Evolutionary conservation across 768 basidiomycete species (phyloP), one percentile per base, ranked within the genome.

Genomic region (Agaricus sinodeliciosus): DNA sequence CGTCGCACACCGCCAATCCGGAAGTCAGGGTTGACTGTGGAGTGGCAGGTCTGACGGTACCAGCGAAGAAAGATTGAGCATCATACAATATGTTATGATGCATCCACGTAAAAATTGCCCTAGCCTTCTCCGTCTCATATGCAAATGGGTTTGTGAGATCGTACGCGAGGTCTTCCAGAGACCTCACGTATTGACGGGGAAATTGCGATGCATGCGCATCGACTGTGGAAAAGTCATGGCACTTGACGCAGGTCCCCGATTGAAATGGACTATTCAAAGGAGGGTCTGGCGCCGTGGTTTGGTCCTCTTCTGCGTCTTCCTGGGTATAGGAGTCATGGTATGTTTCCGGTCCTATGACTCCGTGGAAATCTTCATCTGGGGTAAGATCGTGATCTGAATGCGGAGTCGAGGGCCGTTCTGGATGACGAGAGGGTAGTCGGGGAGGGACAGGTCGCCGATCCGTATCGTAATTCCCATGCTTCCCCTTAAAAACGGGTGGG

Each of bases 1-100:
- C 77, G 47, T 75, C 75, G 55, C 77, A 78, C 9, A 77, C 75
- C 28, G 76, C 77, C 4, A 76, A 62, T 3, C 77, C 77, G 22
- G 72, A 70, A 1, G 60, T 58, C 0, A 77, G 61, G 8, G 71
- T 74, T 6, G 68, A 65, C 42, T 71, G 68, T 15, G 73, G 64
- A 2, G 74, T 72, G 1, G 68, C 59, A 36, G 59, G 49, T 49
- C 63, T 59, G 43, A 77, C 41, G 51, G 72, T 72, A 26, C 72
- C 73, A 6, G 72, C 69, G 53, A 77, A 69, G 61, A 78, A 77
- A 12, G 71, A 55, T 19, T 66, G 65, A 25, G 67, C 57, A 56
- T 77, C 75, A 58, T 77, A 77, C 12, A 66, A 62, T 57, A 78
- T 73, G 57, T 77, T 78, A 55, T 69, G 63, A 56, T 76, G 72